Base-by-base conservation (phyloP, 768 basidiomycete genomes). In the Xanthoconium stramineum region DNA sequence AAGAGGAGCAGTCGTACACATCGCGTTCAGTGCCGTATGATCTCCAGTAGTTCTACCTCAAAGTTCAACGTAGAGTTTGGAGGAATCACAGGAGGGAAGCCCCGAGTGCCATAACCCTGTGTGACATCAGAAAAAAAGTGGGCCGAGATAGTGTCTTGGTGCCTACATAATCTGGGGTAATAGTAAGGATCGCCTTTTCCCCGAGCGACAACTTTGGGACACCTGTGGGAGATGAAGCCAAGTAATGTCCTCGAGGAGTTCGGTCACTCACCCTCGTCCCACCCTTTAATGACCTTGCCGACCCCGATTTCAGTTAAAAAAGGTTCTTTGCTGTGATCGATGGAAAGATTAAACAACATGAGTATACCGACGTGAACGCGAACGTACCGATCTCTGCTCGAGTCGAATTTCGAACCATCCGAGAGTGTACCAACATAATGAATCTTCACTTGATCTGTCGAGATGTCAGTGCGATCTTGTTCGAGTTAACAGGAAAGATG, bases 231-330 rank as follows among this genome's bases (percentile, higher is more conserved):
- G 39, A 53, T 60, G 36, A 58, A 29, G 11, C 17, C 17, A 12
- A 9, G 44, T 13, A 12, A 15, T 7, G 30, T 33, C 24, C 9
- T 32, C 12, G 35, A 13, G 5, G 36, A 30, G 43, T 19, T 10
- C 13, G 14, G 9, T 29, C 36, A 72, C 79, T 63, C 61, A 86
- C 93, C 92, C 70, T 93, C 89, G 65, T 94, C 92, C 93, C 91
- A 94, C 32, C 92, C 90, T 66, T 79, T 87, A 74, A 95, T 94
- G 46, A 95, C 92, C 66, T 86, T 84, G 9, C 89, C 88, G 19
- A 83, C 75, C 44, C 92, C 90, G 59, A 93, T 92, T 67, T 81
- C 66, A 4, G 88, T 90, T 58, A 72, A 63, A 69, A 94, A 93
- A 1, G 89, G 81, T 0, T 5, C 3, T 0, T 76, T 75, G 38